A percentile compares a stretch with the other conserved stretches of the same genome.
Conservation (phyloP, 306 rosid species). For the Vachellia collinsii region DNA sequence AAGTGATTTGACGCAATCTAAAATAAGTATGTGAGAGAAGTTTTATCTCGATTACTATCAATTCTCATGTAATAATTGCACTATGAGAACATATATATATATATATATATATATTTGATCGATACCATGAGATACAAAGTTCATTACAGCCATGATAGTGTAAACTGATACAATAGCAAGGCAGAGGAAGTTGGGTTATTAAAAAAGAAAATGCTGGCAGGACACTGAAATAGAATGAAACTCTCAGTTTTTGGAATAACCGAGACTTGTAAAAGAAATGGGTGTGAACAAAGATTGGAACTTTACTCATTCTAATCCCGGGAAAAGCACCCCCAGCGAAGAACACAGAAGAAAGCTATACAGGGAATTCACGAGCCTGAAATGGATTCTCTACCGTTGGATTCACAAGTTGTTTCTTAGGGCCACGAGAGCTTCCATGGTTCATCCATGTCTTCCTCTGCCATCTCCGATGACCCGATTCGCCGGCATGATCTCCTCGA, state of each 20-base stretch:
- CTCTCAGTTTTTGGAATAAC: constrained; percentile 14
- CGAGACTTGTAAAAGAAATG: constrained; percentile 18
- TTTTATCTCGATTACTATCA: too few species aligned
- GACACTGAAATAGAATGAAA: constrained; percentile 3
- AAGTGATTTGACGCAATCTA: too few species aligned
- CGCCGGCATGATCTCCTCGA: constrained; percentile 21
- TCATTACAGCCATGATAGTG: background rate
- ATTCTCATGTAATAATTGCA: background rate
- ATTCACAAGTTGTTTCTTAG: constrained; percentile 61
- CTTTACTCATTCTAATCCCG: constrained; percentile 20
- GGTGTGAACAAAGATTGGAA: constrained; percentile 31
- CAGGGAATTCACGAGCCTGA: constrained; percentile 52
- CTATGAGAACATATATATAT: background rate
- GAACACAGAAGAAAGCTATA: constrained; percentile 39
- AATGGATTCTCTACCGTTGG: constrained; percentile 51
- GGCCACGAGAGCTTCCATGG: constrained; percentile 76
- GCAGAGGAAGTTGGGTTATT: constrained; percentile 5
- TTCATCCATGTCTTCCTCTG: constrained; percentile 64
- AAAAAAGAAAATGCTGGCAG: background rate
- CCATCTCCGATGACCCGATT: constrained; percentile 29
- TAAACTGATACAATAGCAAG: constrained; percentile 29
- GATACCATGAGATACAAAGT: background rate
- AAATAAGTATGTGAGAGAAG: too few species aligned
- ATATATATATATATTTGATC: background rate
- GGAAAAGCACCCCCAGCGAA: constrained; percentile 4